phyloP scores from a whole-genome alignment of 1,284 basidiomycete genomes.

The Mycena sp. region DNA sequence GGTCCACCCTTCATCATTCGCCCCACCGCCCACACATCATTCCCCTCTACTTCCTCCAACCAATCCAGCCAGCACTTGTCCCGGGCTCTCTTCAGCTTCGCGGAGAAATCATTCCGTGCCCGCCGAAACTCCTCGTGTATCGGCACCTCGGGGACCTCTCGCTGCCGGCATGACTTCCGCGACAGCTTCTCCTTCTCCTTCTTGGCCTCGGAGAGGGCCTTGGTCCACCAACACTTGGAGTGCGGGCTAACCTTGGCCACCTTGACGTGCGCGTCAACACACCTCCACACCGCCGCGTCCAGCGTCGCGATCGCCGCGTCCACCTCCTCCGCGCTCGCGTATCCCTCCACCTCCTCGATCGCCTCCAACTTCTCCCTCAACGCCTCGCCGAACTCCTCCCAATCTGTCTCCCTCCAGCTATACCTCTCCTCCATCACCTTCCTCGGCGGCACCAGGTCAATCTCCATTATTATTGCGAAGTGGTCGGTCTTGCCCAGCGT shows the following conservation, averaged over 20 bases:
- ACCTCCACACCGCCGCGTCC: neutral
- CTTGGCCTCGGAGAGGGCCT: neutral
- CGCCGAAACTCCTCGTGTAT: neutral
- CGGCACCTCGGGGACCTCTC: neutral
- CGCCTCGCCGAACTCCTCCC: conserved; percentile 4
- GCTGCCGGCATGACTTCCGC: neutral
- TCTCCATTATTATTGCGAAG: conserved; percentile 8
- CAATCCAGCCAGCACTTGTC: neutral
- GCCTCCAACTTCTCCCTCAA: neutral
- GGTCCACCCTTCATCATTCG: neutral
- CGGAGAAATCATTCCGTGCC: neutral
- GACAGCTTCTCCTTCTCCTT: neutral
- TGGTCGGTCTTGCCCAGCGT: conserved; percentile 17
- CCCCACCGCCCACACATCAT: conserved; percentile 3
- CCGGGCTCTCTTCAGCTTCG: neutral
- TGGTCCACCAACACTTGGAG: neutral
- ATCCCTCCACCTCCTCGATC: neutral
- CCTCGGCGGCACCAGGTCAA: conserved; percentile 1
- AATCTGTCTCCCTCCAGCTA: neutral
- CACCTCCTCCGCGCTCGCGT: neutral
- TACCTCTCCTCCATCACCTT: neutral
- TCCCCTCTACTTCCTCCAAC: neutral
- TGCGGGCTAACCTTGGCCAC: neutral
- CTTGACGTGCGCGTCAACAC: neutral
- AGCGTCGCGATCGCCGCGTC: neutral